Evolutionary conservation across 495 filamentous ascomycete genomes (phyloP).

Genomic region (Terfezia claveryi): DNA sequence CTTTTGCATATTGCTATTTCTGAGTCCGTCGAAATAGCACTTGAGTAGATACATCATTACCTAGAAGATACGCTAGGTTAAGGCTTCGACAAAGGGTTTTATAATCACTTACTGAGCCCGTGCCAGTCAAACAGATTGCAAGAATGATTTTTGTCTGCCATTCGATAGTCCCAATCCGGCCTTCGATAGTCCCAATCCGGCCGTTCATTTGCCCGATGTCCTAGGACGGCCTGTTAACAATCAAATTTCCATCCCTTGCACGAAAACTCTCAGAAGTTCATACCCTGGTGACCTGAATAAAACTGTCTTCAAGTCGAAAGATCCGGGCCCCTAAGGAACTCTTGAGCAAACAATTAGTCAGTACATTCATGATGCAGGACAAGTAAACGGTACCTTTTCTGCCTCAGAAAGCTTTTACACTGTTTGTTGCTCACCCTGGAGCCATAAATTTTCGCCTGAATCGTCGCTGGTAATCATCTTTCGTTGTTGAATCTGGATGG

Average conservation of each 20-base stretch:
- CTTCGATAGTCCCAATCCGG: background rate
- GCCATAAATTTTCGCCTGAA: background rate
- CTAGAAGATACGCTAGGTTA: constrained; percentile 2
- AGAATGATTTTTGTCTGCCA: constrained; percentile 1
- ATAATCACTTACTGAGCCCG: constrained; percentile 3
- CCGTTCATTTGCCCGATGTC: background rate
- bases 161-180: constrained; percentile 1
- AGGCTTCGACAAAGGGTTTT: background rate
- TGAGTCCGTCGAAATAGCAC: constrained; percentile 38
- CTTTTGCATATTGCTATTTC: constrained; percentile 25
- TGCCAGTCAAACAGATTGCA: constrained; percentile 1
- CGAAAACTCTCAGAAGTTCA: background rate
- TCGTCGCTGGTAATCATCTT: background rate
- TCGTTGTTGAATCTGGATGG: constrained; percentile 1
- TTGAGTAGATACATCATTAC: constrained; percentile 4
- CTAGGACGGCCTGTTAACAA: constrained; percentile 1
- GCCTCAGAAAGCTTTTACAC: constrained; percentile 1
- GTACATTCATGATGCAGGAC: background rate
- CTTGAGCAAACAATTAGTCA: background rate
- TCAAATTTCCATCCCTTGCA: background rate
- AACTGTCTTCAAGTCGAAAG: background rate
- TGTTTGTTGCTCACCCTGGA: constrained; percentile 1
- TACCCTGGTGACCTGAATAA: constrained; percentile 1
- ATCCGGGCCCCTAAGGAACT: background rate
- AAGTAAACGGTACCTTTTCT: background rate